Percentiles rank a stretch among this genome's conserved stretches.
phyloP scores from a whole-genome alignment of 495 filamentous ascomycete species.

The Astrocystis sublimbata region DNA sequence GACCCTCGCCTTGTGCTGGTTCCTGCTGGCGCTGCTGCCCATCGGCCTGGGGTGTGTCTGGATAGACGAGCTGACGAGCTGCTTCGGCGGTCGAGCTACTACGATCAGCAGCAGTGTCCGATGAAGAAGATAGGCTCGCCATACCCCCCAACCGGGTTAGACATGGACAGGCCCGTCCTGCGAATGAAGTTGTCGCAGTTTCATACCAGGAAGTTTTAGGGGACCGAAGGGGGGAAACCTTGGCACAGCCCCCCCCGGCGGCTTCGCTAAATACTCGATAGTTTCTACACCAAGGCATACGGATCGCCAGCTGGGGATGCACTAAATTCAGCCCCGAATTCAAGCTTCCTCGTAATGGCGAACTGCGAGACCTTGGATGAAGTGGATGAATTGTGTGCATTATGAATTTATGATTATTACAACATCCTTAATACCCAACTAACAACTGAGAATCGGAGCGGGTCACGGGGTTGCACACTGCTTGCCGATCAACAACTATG shows the following conservation, averaged over 20 bases:
- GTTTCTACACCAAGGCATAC: too few relatives aligned
- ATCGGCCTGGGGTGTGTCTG: conserved; percentile 30
- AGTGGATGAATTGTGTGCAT: too few relatives aligned
- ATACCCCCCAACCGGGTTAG: not conserved
- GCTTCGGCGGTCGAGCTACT: too few relatives aligned
- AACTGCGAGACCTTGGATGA: too few relatives aligned
- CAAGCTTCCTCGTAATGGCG: not conserved
- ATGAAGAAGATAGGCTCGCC: not conserved
- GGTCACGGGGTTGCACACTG: too few relatives aligned
- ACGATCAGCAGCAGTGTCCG: too few relatives aligned
- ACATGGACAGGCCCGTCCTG: not conserved
- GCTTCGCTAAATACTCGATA: too few relatives aligned
- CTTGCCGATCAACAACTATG: too few relatives aligned
- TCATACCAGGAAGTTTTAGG: not conserved
- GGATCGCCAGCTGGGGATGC: not conserved
- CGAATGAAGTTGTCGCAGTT: not conserved
- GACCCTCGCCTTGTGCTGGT: conserved; percentile 37
- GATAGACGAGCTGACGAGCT: conserved; percentile 24
- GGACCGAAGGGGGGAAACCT: too few relatives aligned
- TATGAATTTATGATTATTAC: too few relatives aligned
- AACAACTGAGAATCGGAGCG: too few relatives aligned
- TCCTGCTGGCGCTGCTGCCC: conserved; percentile 35
- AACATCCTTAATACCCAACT: too few relatives aligned
- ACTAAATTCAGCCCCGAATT: not conserved
- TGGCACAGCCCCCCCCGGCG: conserved; percentile 7